Evolutionary conservation across 2,329 filamentous ascomycete genomes (phyloP).

Genomic region (Sporothrix sp.): DNA sequence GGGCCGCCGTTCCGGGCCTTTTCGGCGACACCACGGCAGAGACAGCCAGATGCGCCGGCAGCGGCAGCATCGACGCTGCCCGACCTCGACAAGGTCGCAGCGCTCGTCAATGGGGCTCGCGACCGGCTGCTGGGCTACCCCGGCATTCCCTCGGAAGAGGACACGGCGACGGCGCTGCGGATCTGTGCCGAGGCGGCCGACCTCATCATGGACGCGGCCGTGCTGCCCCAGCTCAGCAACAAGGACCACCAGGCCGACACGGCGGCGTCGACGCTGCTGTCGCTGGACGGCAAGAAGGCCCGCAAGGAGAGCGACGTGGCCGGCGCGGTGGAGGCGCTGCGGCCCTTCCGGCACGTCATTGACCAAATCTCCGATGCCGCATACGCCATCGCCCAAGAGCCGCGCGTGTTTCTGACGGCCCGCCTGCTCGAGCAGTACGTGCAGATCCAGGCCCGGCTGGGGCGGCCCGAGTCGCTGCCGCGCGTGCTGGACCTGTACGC

Average conservation of each 20-base stretch:
- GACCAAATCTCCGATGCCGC: constrained; percentile 48
- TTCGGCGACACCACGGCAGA: constrained; percentile 1
- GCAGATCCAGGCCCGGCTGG: constrained; percentile 61
- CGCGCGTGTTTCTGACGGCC: constrained; percentile 71
- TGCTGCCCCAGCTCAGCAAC: constrained; percentile 32
- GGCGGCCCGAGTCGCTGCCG: constrained; percentile 66
- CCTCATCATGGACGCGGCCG: constrained; percentile 23
- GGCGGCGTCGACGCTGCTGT: constrained; percentile 46
- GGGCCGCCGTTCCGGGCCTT: background rate
- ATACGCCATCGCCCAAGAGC: constrained; percentile 62
- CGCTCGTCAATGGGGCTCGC: constrained; percentile 33
- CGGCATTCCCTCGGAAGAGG: constrained; percentile 35
- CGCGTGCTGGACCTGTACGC: constrained; percentile 74
- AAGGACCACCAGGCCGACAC: constrained; percentile 32
- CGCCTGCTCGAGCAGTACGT: constrained; percentile 66
- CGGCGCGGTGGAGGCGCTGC: background rate
- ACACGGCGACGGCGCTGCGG: constrained; percentile 35
- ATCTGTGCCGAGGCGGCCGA: constrained; percentile 36
- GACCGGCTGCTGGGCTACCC: constrained; percentile 35
- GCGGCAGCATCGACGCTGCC: constrained; percentile 18
- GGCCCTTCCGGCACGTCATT: constrained; percentile 33
- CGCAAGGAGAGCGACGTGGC: background rate
- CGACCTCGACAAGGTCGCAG: constrained; percentile 32
- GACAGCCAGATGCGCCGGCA: background rate
- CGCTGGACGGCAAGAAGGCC: constrained; percentile 23